A percentile compares a stretch with the other conserved stretches of the same genome.
Conservation (phyloP, 164 flowering plant genomes). For the Stephania japonica region DNA sequence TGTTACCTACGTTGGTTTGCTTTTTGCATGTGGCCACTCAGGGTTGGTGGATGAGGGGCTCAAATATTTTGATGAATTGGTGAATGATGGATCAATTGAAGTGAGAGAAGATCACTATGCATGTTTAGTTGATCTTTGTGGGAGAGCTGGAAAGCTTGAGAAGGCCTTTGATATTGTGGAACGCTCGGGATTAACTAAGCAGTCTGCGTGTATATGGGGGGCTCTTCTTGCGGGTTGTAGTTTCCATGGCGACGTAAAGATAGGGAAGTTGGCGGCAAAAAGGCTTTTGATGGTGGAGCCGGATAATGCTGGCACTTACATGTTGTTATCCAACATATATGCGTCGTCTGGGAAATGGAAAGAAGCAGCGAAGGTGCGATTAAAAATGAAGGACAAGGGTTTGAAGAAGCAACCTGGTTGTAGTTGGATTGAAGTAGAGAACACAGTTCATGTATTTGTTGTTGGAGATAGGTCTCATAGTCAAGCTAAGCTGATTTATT, state of each 20-base stretch:
- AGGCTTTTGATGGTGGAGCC: constrained; percentile 8
- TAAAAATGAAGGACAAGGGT: constrained; percentile 7
- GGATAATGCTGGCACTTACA: constrained; percentile 5
- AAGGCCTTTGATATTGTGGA: constrained; percentile 6
- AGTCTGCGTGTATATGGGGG: constrained; percentile 9
- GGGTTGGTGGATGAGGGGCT: constrained; percentile 11
- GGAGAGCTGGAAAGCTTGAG: constrained; percentile 8
- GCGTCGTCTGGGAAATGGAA: constrained; percentile 4
- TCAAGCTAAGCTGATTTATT: constrained; percentile 5
- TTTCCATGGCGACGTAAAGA: constrained; percentile 6
- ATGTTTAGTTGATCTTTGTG: constrained; percentile 14
- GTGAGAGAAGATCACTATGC: constrained; percentile 15
- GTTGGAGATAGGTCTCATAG: constrained; percentile 8
- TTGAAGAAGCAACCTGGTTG: constrained; percentile 11
- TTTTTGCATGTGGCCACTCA: constrained; percentile 7
- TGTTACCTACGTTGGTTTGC: constrained; percentile 6
- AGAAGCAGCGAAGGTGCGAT: constrained; percentile 8
- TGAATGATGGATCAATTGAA: constrained; percentile 5
- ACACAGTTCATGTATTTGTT: constrained; percentile 8
- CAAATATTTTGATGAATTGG: constrained; percentile 9
- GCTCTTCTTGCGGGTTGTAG: constrained; percentile 9
- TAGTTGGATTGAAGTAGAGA: constrained; percentile 11
- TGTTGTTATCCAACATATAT: constrained; percentile 11
- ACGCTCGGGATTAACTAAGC: background rate
- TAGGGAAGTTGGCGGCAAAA: constrained; percentile 7